A percentile compares a stretch with the other conserved stretches of the same genome.
These are phyloP conservation scores for Nannochloropsis granulata DNA, from an alignment of 108 stramenopile genomes.

Conservation along the genomic window DNA sequence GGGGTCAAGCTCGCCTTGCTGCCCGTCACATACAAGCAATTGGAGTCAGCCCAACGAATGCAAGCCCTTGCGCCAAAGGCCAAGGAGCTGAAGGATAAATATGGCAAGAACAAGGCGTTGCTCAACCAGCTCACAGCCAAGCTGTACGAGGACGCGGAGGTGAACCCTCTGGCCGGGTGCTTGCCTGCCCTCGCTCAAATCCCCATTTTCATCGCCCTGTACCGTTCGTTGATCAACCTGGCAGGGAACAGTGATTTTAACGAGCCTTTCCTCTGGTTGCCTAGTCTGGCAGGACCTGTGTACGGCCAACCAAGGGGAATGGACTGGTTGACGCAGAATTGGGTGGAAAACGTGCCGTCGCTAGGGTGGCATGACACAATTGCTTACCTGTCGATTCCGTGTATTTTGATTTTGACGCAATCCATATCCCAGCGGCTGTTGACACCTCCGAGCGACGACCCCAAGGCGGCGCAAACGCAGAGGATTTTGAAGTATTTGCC, in stretches of 20 bases:
- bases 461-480: slow-evolving; percentile 11
- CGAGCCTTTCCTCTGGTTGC: slow-evolving; percentile 76
- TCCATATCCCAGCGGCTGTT: slow-evolving; percentile 49
- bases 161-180: slow-evolving; percentile 84
- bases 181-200: slow-evolving; percentile 71
- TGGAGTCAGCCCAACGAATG: slow-evolving; percentile 74
- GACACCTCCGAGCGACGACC: background rate
- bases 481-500: slow-evolving; percentile 61
- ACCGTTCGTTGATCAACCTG: slow-evolving; percentile 63
- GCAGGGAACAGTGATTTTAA: slow-evolving; percentile 59
- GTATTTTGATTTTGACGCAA: slow-evolving; percentile 73
- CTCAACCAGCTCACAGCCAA: background rate
- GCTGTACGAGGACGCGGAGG: slow-evolving; percentile 51
- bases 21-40: slow-evolving; percentile 63
- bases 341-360: slow-evolving; percentile 58
- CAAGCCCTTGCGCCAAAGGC: slow-evolving; percentile 10
- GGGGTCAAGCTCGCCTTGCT: slow-evolving; percentile 67
- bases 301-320: slow-evolving; percentile 71
- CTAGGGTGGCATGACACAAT: slow-evolving; percentile 83
- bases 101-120: slow-evolving; percentile 38
- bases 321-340: slow-evolving; percentile 52
- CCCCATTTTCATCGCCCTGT: slow-evolving; percentile 80
- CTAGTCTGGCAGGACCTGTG: slow-evolving; percentile 72
- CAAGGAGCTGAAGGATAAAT: slow-evolving; percentile 70
- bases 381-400: slow-evolving; percentile 71